Evolutionary conservation across 208 protist genomes (phyloP).

Genomic region (Leishmania tarentolae): DNA sequence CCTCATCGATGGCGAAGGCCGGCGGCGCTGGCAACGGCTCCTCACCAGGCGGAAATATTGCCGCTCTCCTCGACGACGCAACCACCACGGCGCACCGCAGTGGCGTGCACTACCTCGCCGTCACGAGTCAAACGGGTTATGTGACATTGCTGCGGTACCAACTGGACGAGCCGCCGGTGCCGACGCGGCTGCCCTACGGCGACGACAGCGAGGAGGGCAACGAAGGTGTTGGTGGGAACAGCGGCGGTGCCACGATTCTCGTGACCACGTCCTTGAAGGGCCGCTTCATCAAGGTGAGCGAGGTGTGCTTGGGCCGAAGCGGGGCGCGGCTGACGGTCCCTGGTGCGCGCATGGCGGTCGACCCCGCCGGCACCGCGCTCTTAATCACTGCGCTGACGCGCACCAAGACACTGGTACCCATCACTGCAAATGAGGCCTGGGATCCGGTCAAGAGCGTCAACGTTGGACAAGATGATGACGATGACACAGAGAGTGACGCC

Average conservation of each 20-base stretch:
- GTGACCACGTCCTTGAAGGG: conserved; percentile 66
- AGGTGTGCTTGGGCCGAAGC: conserved; percentile 96
- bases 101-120: conserved; percentile 91
- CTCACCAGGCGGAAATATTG: background rate
- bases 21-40: background rate
- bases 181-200: conserved; percentile 34
- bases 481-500: conserved; percentile 20
- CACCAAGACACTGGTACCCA: conserved; percentile 69
- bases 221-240: background rate
- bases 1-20: conserved; percentile 25
- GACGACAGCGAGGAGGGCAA: conserved; percentile 14
- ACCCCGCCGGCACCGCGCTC: conserved; percentile 95
- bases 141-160: conserved; percentile 96
- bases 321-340: conserved; percentile 96
- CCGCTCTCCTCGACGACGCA: conserved; percentile 20
- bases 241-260: conserved; percentile 17
- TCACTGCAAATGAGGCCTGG: conserved; percentile 28
- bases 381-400: conserved; percentile 94
- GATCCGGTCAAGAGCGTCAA: conserved; percentile 18
- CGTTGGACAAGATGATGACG: conserved; percentile 22
- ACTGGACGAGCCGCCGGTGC: conserved; percentile 60
- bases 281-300: conserved; percentile 95
- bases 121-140: conserved; percentile 95
- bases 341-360: conserved; percentile 93
- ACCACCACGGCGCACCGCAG: conserved; percentile 22